A percentile compares a stretch with the other conserved stretches of the same genome.
Evolutionary conservation across 225 moss, liverwort and hornwort species (phyloP).

Genomic region (Neckera pumila): DNA sequence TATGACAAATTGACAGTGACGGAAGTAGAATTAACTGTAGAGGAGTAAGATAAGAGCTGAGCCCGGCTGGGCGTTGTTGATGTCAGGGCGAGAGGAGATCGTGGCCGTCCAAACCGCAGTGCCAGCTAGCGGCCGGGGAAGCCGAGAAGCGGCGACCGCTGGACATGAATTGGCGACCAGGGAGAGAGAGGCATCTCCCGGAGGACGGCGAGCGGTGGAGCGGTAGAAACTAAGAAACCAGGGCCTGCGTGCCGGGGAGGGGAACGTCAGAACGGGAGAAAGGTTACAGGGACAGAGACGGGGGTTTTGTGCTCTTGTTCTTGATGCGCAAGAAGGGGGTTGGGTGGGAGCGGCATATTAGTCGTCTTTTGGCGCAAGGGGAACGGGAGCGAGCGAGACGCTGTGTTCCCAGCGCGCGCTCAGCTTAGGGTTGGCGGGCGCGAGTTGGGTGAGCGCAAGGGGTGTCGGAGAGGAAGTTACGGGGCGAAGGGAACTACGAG

Average conservation of each 20-base stretch:
- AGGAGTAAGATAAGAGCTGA: neutral
- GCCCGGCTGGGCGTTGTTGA: neutral
- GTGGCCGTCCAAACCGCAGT: neutral
- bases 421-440: slow-evolving; percentile 5
- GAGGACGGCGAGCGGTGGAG: neutral
- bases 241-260: neutral
- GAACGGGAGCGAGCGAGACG: slow-evolving; percentile 4
- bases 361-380: neutral
- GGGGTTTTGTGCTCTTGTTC: neutral
- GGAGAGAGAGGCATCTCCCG: neutral
- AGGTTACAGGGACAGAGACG: neutral
- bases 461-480: slow-evolving; percentile 31
- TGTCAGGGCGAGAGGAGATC: neutral
- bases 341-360: neutral
- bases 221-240: neutral
- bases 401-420: slow-evolving; percentile 12
- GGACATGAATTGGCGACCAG: neutral
- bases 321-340: neutral
- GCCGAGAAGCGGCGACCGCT: neutral
- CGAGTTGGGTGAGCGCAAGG: slow-evolving; percentile 10
- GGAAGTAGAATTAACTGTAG: neutral
- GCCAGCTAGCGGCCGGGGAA: neutral
- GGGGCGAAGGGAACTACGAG: slow-evolving; percentile 31
- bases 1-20: neutral
- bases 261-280: neutral